Evolutionary conservation across 2,329 filamentous ascomycete species (phyloP), one percentile per base, ranked within the genome.

Genomic region (Zasmidium angulare): DNA sequence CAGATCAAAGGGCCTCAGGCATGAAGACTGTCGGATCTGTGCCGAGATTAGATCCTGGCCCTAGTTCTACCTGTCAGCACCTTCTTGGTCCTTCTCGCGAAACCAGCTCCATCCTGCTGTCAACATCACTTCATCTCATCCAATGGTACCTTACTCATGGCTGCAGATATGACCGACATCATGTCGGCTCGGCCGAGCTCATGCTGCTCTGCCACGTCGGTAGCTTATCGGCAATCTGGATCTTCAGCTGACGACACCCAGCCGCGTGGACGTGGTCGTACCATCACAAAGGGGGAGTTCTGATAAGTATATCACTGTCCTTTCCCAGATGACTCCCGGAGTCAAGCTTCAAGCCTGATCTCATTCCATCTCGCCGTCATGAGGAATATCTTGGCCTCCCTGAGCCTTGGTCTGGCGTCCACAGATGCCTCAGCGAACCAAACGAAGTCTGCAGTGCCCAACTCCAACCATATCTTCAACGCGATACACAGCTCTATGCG

Each of bases 401-500:
- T 36, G 7, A 36, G 29, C 29, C 29, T 36, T 36, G 29, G 29
- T 7, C 29, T 36, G 29, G 29, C 29, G 14, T 36, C 29, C 29
- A 7, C 7, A 14, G 7, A 36, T 36, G 29, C 29, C 7, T 36
- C 29, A 7, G 29, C 29, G 29, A 7, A 36, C 7, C 7, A 36
- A 14, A 7, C 29, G 29, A 14, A 7, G 7, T 36, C 29, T 36
- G 14, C 10, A 10, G 22, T 52, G 11, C 50, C 62, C 9, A 58
- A 68, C 55, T 55, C 63, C n/a, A 68, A 68, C 47, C 57, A 65
- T 31, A 84, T 91, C 57, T 91, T 91, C 81, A 91, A 91, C 69
- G 81, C 87, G 17, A 78, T 91, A 19, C 86, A 91, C 64, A 86
- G 86, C 10, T 87, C 88, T 0, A 86, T 89, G 78, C 81, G 89